These are phyloP conservation scores for Boehmeria nivea DNA, from an alignment of 306 rosid species.

Conservation along the genomic window DNA sequence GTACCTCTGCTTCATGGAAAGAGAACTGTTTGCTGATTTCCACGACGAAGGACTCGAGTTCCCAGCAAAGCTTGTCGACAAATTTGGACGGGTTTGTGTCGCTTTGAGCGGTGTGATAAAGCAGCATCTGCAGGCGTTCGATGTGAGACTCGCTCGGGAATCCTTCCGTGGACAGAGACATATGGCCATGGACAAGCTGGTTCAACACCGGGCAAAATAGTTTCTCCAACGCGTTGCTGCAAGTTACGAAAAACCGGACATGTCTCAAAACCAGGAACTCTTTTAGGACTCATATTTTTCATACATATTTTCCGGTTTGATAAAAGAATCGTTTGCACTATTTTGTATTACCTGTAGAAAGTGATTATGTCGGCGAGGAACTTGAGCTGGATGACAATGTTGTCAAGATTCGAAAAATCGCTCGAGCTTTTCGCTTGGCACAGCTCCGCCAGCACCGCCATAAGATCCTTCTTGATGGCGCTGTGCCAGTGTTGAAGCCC, in stretches of 20 bases:
- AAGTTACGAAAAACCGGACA: too few relatives aligned
- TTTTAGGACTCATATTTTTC: too few relatives aligned
- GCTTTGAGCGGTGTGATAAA: conserved; percentile 36
- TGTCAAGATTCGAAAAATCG: conserved; percentile 47
- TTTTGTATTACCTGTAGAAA: conserved; percentile 77
- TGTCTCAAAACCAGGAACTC: too few relatives aligned
- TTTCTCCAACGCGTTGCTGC: conserved; percentile 71
- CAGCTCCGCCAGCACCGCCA: conserved; percentile 50
- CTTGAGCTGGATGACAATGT: conserved; percentile 54
- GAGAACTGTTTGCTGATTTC: conserved; percentile 58
- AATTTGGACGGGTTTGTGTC: conserved; percentile 39
- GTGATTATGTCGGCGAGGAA: conserved; percentile 67
- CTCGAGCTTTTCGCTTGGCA: conserved; percentile 40
- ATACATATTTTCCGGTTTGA: too few relatives aligned
- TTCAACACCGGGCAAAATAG: conserved; percentile 51
- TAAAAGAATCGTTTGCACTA: too few relatives aligned
- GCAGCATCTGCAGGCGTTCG: conserved; percentile 58
- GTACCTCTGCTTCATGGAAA: conserved; percentile 76
- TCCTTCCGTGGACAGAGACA: conserved; percentile 36
- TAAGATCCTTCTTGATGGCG: conserved; percentile 61
- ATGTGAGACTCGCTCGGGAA: conserved; percentile 39
- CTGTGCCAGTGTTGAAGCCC: conserved; percentile 77
- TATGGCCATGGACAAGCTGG: conserved; percentile 31
- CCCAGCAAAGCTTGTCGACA: conserved; percentile 55
- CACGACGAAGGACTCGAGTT: conserved; percentile 49